Evolutionary conservation across 208 protist species (phyloP), one percentile per base, ranked within the genome.

Genomic region (Acanthamoeba rhysodes): DNA sequence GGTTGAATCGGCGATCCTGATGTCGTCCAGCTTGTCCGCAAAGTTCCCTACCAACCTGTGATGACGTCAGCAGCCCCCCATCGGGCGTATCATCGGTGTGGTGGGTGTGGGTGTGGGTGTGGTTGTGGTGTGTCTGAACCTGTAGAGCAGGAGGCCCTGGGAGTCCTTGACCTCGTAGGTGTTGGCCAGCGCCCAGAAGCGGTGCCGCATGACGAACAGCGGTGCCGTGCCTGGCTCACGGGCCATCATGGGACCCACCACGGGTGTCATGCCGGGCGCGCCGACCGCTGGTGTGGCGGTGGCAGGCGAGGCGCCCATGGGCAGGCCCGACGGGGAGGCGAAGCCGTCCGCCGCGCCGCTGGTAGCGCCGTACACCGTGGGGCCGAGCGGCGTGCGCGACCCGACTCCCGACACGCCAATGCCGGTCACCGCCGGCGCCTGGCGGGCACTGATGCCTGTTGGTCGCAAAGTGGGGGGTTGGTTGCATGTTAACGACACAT

Each of bases 91-190:
- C 45, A 1, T 48, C 37, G 1, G 37, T 41, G 37, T 41, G n/a
- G n/a, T n/a, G n/a, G n/a, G n/a, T n/a, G n/a, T n/a, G n/a, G n/a
- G n/a, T n/a, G n/a, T n/a, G n/a, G n/a, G n/a, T n/a, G n/a, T n/a
- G n/a, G n/a, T n/a, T n/a, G n/a, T n/a, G 1, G 4, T 45, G 41
- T 45, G 45, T 50, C 45, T 12, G 29, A 76, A 34, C 24, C 68
- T 18, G 68, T 76, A 76, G 68, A 16, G 68, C 68, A 34, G 27
- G 68, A 45, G 27, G 68, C 68, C 68, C n/a, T 45, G 27, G 16
- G 18, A 22, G 68, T 76, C 68, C 68, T 34, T 27, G n/a, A 76
- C 68, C 68, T 76, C 68, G 68, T 76, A 76, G 24, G 68, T 76
- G 68, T 76, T 76, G 68, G 29, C 16, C 68, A 76, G 34, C 29